Evolutionary conservation across 805 yeast species (phyloP).

Genomic region (Yarrowia keelungensis): DNA sequence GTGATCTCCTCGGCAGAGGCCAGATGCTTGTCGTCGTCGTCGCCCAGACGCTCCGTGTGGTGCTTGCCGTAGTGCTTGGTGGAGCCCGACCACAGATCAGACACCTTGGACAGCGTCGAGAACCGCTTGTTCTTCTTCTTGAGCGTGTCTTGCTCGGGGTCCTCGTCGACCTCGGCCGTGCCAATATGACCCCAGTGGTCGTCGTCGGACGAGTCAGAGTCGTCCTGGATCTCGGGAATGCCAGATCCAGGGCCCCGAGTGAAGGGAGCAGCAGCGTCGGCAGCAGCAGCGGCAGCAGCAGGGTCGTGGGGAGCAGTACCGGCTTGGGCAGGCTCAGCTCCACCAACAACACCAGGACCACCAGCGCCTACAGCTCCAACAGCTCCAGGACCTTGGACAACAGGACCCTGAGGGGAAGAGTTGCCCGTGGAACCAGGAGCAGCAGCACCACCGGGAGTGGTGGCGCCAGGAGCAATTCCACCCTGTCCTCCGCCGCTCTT

Average conservation of each 20-base stretch:
- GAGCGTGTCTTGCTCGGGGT: conserved; percentile 39
- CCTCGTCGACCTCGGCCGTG: conserved; percentile 29
- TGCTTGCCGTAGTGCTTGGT: conserved; percentile 30
- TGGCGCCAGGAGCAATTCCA: neutral
- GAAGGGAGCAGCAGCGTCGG: neutral
- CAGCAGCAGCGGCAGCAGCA: conserved; percentile 4
- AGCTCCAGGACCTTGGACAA: neutral
- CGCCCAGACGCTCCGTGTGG: conserved; percentile 34
- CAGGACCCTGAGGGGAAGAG: neutral
- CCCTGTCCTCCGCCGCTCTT: neutral
- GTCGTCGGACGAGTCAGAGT: conserved; percentile 21
- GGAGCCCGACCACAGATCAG: conserved; percentile 27
- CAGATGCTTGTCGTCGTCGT: conserved; percentile 58
- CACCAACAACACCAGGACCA: neutral
- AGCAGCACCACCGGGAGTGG: neutral
- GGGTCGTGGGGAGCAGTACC: neutral
- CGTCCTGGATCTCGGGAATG: conserved; percentile 32
- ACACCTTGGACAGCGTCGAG: conserved; percentile 15
- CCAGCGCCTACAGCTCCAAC: conserved; percentile 11
- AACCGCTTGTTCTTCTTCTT: conserved; percentile 27
- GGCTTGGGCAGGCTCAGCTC: neutral
- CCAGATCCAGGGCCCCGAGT: neutral
- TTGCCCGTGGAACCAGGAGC: neutral
- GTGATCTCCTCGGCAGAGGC: conserved; percentile 55
- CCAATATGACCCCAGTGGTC: conserved; percentile 41